A percentile compares a stretch with the other conserved stretches of the same genome.
Evolutionary conservation across 148 eudicot genomes (phyloP).

Genomic region (Fagopyrum esculentum): DNA sequence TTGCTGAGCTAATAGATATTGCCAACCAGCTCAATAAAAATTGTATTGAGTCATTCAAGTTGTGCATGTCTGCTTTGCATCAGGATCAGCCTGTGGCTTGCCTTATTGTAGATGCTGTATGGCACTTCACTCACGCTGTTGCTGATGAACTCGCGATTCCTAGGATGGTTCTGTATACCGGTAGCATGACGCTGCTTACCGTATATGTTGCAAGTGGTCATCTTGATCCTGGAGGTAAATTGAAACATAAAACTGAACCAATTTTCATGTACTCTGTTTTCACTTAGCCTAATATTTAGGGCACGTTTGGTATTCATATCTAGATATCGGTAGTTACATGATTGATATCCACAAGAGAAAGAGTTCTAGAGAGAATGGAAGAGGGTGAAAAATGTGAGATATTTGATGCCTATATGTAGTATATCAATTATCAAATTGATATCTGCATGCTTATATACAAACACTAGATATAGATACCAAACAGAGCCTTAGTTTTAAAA

Average conservation of each 20-base stretch:
- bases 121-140: conserved; percentile 23
- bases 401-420: too few relatives aligned
- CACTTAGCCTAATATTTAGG: too few relatives aligned
- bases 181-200: conserved; percentile 18
- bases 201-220: conserved; percentile 11
- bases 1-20: neutral
- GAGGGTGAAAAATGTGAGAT: too few relatives aligned
- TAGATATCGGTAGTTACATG: too few relatives aligned
- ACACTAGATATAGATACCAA: too few relatives aligned
- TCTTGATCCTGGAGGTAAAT: conserved; percentile 17
- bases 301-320: too few relatives aligned
- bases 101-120: conserved; percentile 26
- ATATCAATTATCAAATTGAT: too few relatives aligned
- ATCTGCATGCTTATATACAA: too few relatives aligned
- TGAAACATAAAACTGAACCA: too few relatives aligned
- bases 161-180: conserved; percentile 33
- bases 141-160: conserved; percentile 29
- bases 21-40: conserved; percentile 15
- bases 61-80: conserved; percentile 14
- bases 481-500: too few relatives aligned
- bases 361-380: too few relatives aligned
- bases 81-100: conserved; percentile 20
- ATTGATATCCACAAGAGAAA: too few relatives aligned
- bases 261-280: neutral
- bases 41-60: conserved; percentile 16